phyloP scores from a whole-genome alignment of 2,329 filamentous ascomycete genomes.

The Rhynchosporium secalis region DNA sequence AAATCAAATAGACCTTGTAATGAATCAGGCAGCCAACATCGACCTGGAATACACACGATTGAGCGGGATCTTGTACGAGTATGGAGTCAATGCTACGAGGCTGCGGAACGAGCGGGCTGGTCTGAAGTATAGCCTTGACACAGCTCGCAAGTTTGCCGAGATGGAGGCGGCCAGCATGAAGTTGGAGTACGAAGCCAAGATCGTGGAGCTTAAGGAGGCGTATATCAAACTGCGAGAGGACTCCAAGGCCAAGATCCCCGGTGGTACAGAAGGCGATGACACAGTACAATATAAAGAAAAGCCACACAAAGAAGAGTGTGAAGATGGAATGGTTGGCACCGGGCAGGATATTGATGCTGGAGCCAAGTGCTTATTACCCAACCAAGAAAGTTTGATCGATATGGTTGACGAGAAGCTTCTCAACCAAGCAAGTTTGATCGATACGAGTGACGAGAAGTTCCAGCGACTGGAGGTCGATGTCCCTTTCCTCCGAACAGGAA shows the following conservation, averaged over 20 bases:
- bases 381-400: not conserved
- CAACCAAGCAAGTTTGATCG: not conserved
- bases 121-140: not conserved
- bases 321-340: not conserved
- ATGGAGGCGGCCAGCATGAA: not conserved
- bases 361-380: not conserved
- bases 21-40: not conserved
- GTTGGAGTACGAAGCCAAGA: not conserved
- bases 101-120: constrained; percentile 3
- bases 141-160: not conserved
- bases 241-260: not conserved
- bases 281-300: not conserved
- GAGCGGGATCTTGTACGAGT: not conserved
- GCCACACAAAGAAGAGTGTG: not conserved
- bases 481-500: too few species aligned
- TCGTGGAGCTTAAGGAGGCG: not conserved
- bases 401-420: not conserved
- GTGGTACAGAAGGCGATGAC: not conserved
- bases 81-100: not conserved
- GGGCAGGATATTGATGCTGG: too few species aligned
- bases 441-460: not conserved
- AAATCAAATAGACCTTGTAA: not conserved
- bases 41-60: constrained; percentile 3
- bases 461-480: not conserved
- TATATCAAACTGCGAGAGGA: not conserved